Conservation (phyloP, 2,329 filamentous ascomycete species). For the Clarireedia homoeocarpa region DNA sequence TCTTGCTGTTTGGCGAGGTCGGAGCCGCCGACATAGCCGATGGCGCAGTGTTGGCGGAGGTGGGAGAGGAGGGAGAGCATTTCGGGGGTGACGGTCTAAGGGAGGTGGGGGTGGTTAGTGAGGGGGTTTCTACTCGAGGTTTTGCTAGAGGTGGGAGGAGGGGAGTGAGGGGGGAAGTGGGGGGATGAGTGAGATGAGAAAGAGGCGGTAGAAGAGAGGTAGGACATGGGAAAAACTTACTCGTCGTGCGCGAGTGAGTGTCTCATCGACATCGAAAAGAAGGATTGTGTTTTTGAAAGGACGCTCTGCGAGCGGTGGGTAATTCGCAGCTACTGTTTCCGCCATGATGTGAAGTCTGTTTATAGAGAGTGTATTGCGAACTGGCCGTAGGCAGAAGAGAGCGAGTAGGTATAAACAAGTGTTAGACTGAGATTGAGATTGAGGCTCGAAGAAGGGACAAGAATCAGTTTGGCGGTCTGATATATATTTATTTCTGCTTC, state of each 20-base stretch:
- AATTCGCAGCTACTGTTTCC: constrained; percentile 14
- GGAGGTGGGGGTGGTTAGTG: neutral
- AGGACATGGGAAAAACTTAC: constrained; percentile 40
- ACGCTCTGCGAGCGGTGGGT: constrained; percentile 70
- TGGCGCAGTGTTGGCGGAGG: constrained; percentile 80
- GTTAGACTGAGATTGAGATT: neutral
- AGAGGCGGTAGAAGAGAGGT: neutral
- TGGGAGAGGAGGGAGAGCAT: constrained; percentile 73
- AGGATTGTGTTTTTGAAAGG: constrained; percentile 88
- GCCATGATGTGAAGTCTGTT: neutral
- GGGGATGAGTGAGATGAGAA: neutral
- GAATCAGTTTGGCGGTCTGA: neutral
- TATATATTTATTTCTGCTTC: neutral
- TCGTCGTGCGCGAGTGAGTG: constrained; percentile 73
- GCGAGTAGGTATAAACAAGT: neutral
- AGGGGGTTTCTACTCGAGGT: neutral
- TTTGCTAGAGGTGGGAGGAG: neutral
- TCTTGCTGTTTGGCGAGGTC: constrained; percentile 93
- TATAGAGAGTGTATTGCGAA: no score
- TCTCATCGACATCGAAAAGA: constrained; percentile 95
- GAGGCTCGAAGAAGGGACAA: neutral
- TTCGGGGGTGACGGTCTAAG: constrained; percentile 62
- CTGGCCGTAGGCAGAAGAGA: no score
- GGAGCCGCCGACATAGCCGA: constrained; percentile 88
- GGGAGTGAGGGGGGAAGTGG: neutral